Conservation (phyloP, 169 alveolate genomes). For the Plasmodium knowlesi region DNA sequence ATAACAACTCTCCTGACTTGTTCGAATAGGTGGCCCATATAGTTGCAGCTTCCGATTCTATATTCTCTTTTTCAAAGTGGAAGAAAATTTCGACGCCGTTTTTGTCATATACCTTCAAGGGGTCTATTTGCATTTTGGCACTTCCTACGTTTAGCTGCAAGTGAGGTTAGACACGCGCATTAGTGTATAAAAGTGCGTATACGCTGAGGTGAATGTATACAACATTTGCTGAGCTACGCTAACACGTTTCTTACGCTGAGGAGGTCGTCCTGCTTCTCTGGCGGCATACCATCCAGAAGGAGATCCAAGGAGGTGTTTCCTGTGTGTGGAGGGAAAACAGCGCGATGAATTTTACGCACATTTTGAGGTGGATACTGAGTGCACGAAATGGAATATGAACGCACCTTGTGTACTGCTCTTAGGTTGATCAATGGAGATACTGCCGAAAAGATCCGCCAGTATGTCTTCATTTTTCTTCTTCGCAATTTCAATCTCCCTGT, state of each 20-base stretch:
- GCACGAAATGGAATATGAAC: neutral
- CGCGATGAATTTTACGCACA: neutral
- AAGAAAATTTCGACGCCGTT: constrained; percentile 51
- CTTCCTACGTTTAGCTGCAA: constrained; percentile 20
- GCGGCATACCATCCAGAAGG: constrained; percentile 26
- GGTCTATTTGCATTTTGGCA: constrained; percentile 19
- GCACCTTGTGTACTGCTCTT: constrained; percentile 4
- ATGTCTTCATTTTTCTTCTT: constrained; percentile 75
- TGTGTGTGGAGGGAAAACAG: neutral
- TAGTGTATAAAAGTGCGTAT: neutral
- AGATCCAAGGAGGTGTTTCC: constrained; percentile 28
- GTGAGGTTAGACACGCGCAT: neutral
- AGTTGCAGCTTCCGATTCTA: constrained; percentile 52
- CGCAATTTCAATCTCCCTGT: neutral
- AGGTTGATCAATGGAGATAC: constrained; percentile 51
- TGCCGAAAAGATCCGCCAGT: constrained; percentile 72
- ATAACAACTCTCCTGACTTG: constrained; percentile 16
- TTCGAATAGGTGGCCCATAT: constrained; percentile 65
- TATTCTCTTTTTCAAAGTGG: constrained; percentile 57
- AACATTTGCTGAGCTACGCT: neutral
- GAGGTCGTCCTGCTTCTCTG: constrained; percentile 15
- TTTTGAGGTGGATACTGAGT: neutral
- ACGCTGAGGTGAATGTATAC: neutral
- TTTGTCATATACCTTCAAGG: constrained; percentile 63
- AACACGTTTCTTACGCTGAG: constrained; percentile 3